phyloP scores from a whole-genome alignment of 306 rosid genomes.

The Acacia crassicarpa region DNA sequence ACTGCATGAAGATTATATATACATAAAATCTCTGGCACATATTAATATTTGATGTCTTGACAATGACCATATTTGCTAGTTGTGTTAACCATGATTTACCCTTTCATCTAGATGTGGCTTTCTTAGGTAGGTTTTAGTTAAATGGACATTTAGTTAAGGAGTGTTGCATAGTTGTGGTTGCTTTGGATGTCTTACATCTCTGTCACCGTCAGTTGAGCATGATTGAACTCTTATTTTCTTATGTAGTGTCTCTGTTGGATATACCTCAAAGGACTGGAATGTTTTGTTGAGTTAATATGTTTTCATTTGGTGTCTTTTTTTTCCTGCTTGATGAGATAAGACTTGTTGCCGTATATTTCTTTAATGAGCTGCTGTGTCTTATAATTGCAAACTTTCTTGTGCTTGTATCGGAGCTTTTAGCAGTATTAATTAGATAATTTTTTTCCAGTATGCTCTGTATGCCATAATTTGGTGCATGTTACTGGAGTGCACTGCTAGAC shows the following conservation, averaged over 20 bases:
- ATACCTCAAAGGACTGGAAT: neutral
- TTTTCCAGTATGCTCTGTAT: neutral
- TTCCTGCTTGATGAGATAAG: no score
- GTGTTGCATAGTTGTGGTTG: neutral
- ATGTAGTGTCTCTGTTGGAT: neutral
- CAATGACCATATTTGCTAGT: neutral
- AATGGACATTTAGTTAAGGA: neutral
- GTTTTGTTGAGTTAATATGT: neutral
- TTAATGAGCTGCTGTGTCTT: no score
- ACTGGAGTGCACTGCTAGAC: neutral
- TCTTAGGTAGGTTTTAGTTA: no score
- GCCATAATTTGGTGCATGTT: neutral
- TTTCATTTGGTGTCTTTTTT: neutral
- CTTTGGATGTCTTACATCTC: constrained; percentile 6
- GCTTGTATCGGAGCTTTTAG: no score
- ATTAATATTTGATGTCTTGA: neutral
- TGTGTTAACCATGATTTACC: neutral
- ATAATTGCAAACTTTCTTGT: no score
- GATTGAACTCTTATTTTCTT: neutral
- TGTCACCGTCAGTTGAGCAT: neutral
- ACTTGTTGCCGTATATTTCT: no score
- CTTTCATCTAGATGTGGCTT: neutral
- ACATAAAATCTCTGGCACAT: neutral
- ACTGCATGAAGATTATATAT: neutral
- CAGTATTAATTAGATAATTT: neutral